Evolutionary conservation across 495 filamentous ascomycete species (phyloP).

Genomic region (Symbiotaphrina buchneri): DNA sequence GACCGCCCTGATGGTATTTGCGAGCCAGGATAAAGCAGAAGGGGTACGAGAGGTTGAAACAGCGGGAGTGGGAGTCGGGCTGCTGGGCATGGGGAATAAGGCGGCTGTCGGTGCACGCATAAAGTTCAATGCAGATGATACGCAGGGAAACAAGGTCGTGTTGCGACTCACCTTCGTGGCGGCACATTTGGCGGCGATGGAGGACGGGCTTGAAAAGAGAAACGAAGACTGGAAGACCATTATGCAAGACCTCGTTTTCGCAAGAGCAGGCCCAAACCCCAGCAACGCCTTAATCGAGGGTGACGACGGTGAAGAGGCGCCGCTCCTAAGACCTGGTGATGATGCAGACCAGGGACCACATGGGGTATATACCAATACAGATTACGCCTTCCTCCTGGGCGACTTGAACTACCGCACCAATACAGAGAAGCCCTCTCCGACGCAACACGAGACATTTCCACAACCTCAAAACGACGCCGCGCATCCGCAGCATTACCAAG

Average conservation of each 20-base stretch:
- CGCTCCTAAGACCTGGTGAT: no score
- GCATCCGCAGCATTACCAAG: conserved; percentile 26
- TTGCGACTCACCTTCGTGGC: conserved; percentile 73
- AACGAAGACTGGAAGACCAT: conserved; percentile 77
- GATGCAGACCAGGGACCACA: no score
- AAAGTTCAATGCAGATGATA: conserved; percentile 7
- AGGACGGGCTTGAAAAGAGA: conserved; percentile 40
- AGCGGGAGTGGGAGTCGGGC: conserved; percentile 59
- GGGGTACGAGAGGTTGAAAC: conserved; percentile 36
- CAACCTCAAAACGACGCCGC: conserved; percentile 26
- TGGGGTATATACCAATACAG: conserved; percentile 45
- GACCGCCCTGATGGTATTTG: conserved; percentile 74
- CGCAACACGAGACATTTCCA: conserved; percentile 30
- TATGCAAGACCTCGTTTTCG: conserved; percentile 57
- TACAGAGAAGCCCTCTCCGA: conserved; percentile 26
- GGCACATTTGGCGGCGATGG: conserved; percentile 78
- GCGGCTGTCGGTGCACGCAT: conserved; percentile 59
- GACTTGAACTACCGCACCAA: conserved; percentile 90
- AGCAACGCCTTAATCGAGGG: conserved; percentile 67
- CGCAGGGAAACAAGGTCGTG: conserved; percentile 21
- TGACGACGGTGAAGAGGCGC: no score
- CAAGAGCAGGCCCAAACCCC: conserved; percentile 43
- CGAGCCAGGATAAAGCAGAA: conserved; percentile 25
- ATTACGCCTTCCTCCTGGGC: conserved; percentile 68
- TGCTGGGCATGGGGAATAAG: conserved; percentile 83